A percentile compares a stretch with the other conserved stretches of the same genome.
Conservation (phyloP, 139 green algal species). For the Klebsormidium nitens region DNA sequence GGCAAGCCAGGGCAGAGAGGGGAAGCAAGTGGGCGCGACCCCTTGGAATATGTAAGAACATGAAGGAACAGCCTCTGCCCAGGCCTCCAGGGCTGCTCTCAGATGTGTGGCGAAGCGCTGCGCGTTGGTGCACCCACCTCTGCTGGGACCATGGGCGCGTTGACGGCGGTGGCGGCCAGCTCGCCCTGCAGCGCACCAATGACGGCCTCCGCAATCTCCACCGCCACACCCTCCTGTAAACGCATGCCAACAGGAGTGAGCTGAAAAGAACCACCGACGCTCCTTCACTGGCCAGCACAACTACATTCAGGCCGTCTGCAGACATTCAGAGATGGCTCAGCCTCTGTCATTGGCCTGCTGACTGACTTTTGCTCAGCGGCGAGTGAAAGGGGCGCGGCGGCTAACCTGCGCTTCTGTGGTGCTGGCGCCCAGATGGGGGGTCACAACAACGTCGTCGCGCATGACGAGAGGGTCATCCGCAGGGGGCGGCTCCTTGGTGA, state of each 20-base stretch:
- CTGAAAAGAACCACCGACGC: too few species aligned
- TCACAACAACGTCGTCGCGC: conserved; percentile 81
- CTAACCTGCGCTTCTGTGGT: conserved; percentile 85
- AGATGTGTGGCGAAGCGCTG: background rate
- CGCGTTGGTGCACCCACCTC: conserved; percentile 18
- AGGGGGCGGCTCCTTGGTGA: conserved; percentile 71
- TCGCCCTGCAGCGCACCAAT: conserved; percentile 78
- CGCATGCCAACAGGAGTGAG: background rate
- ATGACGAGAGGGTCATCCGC: conserved; percentile 66
- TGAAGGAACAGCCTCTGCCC: background rate
- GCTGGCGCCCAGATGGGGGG: conserved; percentile 87
- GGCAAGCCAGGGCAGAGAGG: too few species aligned
- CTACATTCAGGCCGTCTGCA: too few species aligned
- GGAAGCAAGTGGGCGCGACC: too few species aligned
- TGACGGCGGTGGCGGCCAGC: conserved; percentile 80
- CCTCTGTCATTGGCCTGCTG: too few species aligned
- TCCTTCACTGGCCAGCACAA: too few species aligned
- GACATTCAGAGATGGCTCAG: too few species aligned
- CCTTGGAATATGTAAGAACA: background rate
- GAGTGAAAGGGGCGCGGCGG: too few species aligned
- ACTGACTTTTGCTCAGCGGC: too few species aligned
- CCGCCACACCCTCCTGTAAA: conserved; percentile 73
- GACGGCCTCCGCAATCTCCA: conserved; percentile 92
- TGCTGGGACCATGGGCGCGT: conserved; percentile 83
- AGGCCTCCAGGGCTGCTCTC: background rate